Evolutionary conservation across 495 filamentous ascomycete species (phyloP).

Genomic region (Chaetomium tenue): DNA sequence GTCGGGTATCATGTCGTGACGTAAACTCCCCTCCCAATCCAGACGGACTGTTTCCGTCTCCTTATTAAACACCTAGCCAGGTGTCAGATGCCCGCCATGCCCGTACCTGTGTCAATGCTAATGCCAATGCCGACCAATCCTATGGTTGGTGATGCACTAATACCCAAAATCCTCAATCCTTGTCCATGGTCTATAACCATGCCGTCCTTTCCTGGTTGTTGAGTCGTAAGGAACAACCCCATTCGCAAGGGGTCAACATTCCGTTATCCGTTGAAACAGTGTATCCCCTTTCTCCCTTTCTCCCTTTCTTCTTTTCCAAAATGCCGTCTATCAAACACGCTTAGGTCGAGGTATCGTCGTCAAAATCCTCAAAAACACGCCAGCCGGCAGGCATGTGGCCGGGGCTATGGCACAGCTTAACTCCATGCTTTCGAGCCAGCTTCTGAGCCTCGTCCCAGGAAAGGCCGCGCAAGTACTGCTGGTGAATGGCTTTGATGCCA

Average conservation of each 20-base stretch:
- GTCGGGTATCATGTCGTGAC: constrained; percentile 5
- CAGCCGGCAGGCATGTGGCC: neutral
- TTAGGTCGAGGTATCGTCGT: no score
- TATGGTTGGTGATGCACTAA: neutral
- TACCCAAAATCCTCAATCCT: neutral
- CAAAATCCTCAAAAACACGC: neutral
- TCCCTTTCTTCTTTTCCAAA: no score
- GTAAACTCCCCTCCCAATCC: neutral
- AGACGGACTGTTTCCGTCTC: neutral
- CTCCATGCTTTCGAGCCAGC: constrained; percentile 19
- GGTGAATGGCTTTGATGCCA: constrained; percentile 22
- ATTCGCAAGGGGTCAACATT: no score
- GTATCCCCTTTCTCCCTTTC: no score
- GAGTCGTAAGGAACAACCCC: no score
- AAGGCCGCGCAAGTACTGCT: constrained; percentile 20
- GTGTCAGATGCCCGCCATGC: neutral
- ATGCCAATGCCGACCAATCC: neutral
- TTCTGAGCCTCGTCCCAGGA: constrained; percentile 18
- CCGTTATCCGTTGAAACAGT: no score
- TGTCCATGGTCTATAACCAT: neutral
- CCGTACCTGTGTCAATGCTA: neutral
- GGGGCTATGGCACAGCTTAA: constrained; percentile 17
- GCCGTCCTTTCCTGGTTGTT: no score
- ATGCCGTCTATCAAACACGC: no score
- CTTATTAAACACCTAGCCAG: neutral